Conservation (phyloP, 2,329 filamentous ascomycete species). For the Fusarium staphyleae region DNA sequence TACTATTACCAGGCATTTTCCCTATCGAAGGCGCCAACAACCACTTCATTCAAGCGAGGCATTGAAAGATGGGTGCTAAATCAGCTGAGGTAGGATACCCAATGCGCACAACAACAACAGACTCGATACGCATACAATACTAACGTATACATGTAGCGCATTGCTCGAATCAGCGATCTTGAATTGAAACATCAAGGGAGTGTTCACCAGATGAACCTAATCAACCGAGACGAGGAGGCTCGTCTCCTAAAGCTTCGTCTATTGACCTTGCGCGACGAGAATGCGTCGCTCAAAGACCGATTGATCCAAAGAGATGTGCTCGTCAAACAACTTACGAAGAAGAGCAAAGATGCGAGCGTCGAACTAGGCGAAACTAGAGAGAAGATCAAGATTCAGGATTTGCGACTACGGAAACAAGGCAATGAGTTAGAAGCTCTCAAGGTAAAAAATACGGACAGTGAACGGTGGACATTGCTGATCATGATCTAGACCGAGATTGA, state of each 20-base stretch:
- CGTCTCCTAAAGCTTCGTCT: conserved; percentile 73
- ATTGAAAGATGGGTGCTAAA: conserved; percentile 38
- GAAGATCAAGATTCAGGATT: conserved; percentile 54
- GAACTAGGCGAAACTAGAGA: conserved; percentile 55
- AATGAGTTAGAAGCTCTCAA: conserved; percentile 57
- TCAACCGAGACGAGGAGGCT: conserved; percentile 77
- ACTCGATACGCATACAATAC: conserved; percentile 25
- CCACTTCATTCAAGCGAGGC: neutral
- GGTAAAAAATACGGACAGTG: conserved; percentile 44
- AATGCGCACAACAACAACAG: conserved; percentile 31
- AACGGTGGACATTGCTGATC: conserved; percentile 4
- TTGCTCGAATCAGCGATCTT: conserved; percentile 59
- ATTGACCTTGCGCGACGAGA: conserved; percentile 77
- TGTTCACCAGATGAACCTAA: conserved; percentile 68
- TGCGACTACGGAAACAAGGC: conserved; percentile 56
- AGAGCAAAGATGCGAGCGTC: conserved; percentile 49
- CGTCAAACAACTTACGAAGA: conserved; percentile 56
- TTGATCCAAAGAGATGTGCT: conserved; percentile 66
- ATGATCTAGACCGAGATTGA: conserved; percentile 70
- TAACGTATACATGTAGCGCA: conserved; percentile 48
- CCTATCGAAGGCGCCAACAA: neutral
- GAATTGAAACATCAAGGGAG: conserved; percentile 75
- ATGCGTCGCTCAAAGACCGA: conserved; percentile 70
- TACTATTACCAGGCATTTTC: neutral
- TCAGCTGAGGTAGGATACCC: conserved; percentile 41